Evolutionary conservation across 2,329 filamentous ascomycete genomes (phyloP), one percentile per base, ranked within the genome.

Genomic region (Colletotrichum chlorophyti): DNA sequence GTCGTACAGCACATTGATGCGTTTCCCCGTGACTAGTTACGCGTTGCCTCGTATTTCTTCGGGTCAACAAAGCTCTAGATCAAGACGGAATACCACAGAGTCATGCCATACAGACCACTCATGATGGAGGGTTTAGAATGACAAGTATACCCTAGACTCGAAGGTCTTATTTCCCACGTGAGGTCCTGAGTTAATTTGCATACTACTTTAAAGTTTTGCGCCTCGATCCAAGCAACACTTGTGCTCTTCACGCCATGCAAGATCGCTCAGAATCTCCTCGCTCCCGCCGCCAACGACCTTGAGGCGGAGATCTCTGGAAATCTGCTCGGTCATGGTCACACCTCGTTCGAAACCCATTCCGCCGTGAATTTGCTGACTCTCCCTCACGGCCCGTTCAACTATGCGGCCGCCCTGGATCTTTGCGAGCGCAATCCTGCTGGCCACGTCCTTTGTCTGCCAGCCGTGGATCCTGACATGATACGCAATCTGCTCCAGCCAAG

Each of bases 401-500:
- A 81, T 73, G 11, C 76, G 73, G 0, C 79, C 80, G 1, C 79
- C 79, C 38, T 79, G 76, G 0, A 84, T 76, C 63, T 84, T 84
- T 26, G 69, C 61, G 32, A 74, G 63, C 0, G 72, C 72, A 9
- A 73, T 66, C 9, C 67, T 61, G 8, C 66, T 64, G 0, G 69
- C 71, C 31, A 74, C 53, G 14, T 71, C 73, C 60, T 71, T 68
- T 0, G 61, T 26, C 21, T 49, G 51, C 52, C 3, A 64, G 32
- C 54, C 65, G 55, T 21, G 55, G 11, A 29, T 81, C 74, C 38
- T 83, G 14, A 59, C 74, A 41, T 83, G 81, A 65, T 81, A 83
- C 5, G 82, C 83, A 3, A 88, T 72, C 66, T 87, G 84, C 64
- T 88, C 85, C 57, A 88, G 68, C 73, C 84, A 87, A 0, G 84